Evolutionary conservation across 805 yeast genomes (phyloP).

Genomic region (Candida sonorensis): DNA sequence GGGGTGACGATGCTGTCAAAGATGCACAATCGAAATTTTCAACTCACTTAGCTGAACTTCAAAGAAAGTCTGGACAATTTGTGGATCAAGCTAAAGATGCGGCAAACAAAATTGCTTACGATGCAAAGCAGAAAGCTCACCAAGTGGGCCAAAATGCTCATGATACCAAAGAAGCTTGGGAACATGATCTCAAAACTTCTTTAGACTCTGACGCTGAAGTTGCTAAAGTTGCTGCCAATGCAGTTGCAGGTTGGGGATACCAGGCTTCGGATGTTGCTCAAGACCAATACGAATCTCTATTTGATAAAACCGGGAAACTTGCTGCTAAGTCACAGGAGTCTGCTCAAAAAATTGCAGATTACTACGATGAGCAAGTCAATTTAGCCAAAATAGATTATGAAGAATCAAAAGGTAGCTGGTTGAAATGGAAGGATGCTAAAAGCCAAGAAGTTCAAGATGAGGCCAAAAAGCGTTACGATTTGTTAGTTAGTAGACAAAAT

Average conservation of each 20-base stretch:
- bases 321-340: constrained; percentile 15
- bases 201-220: constrained; percentile 25
- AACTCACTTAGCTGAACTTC: constrained; percentile 4
- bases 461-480: constrained; percentile 20
- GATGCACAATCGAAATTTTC: constrained; percentile 11
- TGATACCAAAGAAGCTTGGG: constrained; percentile 8
- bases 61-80: constrained; percentile 6
- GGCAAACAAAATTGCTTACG: constrained; percentile 5
- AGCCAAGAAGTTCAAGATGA: constrained; percentile 22
- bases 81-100: constrained; percentile 11
- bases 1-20: constrained; percentile 16
- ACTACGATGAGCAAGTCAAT: constrained; percentile 17
- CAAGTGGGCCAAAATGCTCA: constrained; percentile 6
- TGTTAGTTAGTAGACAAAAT: constrained; percentile 12
- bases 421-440: constrained; percentile 24
- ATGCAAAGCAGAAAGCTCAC: constrained; percentile 9
- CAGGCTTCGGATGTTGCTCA: constrained; percentile 35
- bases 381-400: constrained; percentile 22
- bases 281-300: constrained; percentile 31
- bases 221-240: constrained; percentile 28
- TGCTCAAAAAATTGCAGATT: constrained; percentile 16
- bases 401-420: constrained; percentile 22
- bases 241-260: constrained; percentile 42
- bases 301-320: constrained; percentile 16
- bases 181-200: constrained; percentile 12